Percentiles rank a stretch among this genome's conserved stretches.
These are phyloP conservation scores for Cadophora sp. DNA, from an alignment of 2,329 filamentous ascomycete species.

Conservation along the genomic window DNA sequence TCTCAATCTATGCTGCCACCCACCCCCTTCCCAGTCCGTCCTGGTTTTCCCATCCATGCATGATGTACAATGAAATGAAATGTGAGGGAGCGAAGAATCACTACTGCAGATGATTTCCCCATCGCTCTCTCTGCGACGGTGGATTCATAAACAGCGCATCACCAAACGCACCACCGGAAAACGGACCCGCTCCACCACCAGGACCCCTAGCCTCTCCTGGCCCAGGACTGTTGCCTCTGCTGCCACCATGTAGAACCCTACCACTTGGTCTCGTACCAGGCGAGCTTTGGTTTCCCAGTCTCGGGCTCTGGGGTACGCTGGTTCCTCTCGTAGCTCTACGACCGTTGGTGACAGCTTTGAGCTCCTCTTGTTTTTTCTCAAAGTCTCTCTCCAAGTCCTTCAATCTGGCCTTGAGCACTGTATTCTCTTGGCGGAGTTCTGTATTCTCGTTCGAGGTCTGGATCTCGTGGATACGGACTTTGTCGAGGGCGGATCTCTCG, in stretches of 20 bases:
- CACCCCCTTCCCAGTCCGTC: neutral
- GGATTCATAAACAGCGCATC: slow-evolving; percentile 29
- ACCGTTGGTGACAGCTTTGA: slow-evolving; percentile 51
- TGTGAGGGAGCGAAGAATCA: neutral
- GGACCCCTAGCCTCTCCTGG: slow-evolving; percentile 28
- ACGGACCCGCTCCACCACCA: slow-evolving; percentile 14
- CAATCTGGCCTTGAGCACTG: slow-evolving; percentile 40
- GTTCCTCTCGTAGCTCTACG: slow-evolving; percentile 44
- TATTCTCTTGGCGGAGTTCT: slow-evolving; percentile 43
- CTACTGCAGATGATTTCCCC: slow-evolving; percentile 32
- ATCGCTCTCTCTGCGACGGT: slow-evolving; percentile 18
- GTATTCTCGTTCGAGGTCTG: slow-evolving; percentile 33
- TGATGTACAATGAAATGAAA: too few relatives aligned
- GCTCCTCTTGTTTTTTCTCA: slow-evolving; percentile 49
- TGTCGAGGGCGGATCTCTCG: slow-evolving; percentile 38
- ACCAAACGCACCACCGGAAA: slow-evolving; percentile 8
- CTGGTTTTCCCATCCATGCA: too few relatives aligned
- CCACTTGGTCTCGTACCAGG: slow-evolving; percentile 32
- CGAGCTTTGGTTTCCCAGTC: slow-evolving; percentile 40
- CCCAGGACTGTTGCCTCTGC: slow-evolving; percentile 40
- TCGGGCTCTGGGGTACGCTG: slow-evolving; percentile 42
- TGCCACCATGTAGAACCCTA: slow-evolving; percentile 27
- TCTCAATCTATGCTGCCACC: neutral
- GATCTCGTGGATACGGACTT: slow-evolving; percentile 41
- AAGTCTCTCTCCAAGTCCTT: slow-evolving; percentile 47